Percentiles rank a stretch among this genome's conserved stretches.
phyloP scores from a whole-genome alignment of 2,329 filamentous ascomycete species.

The Trichoderma harzianum region DNA sequence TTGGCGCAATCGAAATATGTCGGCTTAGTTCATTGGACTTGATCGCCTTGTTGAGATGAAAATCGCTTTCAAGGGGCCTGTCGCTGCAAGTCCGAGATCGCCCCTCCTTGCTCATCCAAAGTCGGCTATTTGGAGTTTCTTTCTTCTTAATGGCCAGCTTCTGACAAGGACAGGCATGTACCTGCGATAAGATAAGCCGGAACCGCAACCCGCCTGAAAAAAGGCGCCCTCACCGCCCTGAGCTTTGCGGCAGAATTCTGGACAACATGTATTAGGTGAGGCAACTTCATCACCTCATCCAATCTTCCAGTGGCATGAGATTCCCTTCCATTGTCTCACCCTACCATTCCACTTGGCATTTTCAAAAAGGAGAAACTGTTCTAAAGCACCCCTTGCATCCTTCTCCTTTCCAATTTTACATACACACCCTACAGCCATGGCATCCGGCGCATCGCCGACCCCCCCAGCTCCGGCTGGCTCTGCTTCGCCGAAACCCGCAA shows the following conservation, averaged over 20 bases:
- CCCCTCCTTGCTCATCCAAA: neutral
- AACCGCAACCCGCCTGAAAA: neutral
- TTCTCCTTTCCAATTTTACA: neutral
- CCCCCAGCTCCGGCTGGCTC: constrained; percentile 20
- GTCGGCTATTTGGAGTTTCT: constrained; percentile 5
- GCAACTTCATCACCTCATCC: neutral
- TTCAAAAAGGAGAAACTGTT: neutral
- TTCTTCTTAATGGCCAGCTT: neutral
- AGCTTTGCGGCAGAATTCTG: constrained; percentile 20
- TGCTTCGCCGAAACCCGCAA: constrained; percentile 20
- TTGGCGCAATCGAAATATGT: neutral
- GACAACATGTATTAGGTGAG: constrained; percentile 9
- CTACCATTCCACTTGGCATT: neutral
- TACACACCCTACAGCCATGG: constrained; percentile 13
- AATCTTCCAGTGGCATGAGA: neutral
- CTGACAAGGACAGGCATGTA: neutral
- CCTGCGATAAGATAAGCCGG: constrained; percentile 13
- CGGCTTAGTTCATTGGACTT: neutral
- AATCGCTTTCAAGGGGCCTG: neutral
- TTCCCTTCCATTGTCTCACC: neutral
- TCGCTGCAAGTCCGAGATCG: neutral
- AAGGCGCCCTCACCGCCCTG: constrained; percentile 14
- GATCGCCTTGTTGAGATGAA: neutral
- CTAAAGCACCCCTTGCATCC: neutral
- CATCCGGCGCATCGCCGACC: constrained; percentile 17